phyloP scores from a whole-genome alignment of 176 grass and related monocot genomes.

The Panicum miliaceum region DNA sequence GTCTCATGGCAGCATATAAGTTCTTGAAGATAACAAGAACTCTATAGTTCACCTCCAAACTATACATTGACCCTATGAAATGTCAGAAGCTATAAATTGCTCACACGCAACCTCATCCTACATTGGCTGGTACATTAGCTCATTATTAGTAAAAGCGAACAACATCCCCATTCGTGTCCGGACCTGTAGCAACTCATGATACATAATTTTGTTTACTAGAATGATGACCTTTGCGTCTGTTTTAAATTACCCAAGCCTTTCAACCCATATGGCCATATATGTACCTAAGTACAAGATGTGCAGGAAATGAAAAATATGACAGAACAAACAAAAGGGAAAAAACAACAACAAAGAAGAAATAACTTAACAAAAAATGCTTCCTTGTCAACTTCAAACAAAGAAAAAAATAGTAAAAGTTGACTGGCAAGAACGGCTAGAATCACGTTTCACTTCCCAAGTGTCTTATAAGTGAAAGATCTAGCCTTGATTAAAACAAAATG shows the following conservation, averaged over 20 bases:
- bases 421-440: not conserved
- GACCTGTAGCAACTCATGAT: not conserved
- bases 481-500: not conserved
- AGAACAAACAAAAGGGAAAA: slow-evolving; percentile 4
- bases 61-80: not conserved
- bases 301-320: not conserved
- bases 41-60: slow-evolving; percentile 1
- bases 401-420: not conserved
- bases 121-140: not conserved
- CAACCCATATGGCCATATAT: not conserved
- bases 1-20: not conserved
- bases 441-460: not conserved
- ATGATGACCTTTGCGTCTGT: not conserved
- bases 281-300: not conserved
- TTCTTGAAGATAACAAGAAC: not conserved
- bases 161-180: not conserved
- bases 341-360: not conserved
- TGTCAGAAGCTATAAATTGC: not conserved
- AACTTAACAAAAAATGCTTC: not conserved
- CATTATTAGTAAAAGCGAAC: not conserved
- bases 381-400: not conserved
- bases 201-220: not conserved
- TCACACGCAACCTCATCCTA: not conserved
- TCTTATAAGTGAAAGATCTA: slow-evolving; percentile 15
- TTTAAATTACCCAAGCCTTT: not conserved